A percentile compares a stretch with the other conserved stretches of the same genome.
Conservation (phyloP, 2,329 filamentous ascomycete species). For the Trichophyton benhamiae region DNA sequence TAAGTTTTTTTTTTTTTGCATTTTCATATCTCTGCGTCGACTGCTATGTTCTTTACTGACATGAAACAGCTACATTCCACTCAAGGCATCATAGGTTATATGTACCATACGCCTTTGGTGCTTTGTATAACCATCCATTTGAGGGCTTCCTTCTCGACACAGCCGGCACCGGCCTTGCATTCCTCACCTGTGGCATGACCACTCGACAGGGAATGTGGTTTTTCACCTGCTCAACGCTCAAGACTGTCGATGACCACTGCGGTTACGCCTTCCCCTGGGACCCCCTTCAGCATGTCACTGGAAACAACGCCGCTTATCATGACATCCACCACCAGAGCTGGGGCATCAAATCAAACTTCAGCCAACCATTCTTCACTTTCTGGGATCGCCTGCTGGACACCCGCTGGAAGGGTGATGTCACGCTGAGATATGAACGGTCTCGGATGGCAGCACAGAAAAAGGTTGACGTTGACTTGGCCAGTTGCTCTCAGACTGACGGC, state of each 20-base stretch:
- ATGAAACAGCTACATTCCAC: constrained; percentile 62
- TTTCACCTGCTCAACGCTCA: constrained; percentile 79
- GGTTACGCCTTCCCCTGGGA: constrained; percentile 95
- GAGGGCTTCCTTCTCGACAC: constrained; percentile 93
- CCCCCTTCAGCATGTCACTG: constrained; percentile 77
- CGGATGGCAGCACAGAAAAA: constrained; percentile 46
- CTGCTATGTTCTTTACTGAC: constrained; percentile 1
- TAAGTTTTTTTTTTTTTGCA: constrained; percentile 36
- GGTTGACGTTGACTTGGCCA: constrained; percentile 35
- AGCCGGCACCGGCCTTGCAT: constrained; percentile 69
- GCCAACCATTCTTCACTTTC: constrained; percentile 62
- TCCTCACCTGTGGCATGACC: constrained; percentile 72
- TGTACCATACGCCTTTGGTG: constrained; percentile 93
- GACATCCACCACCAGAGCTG: constrained; percentile 98
- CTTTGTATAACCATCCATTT: constrained; percentile 89
- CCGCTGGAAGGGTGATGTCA: constrained; percentile 58
- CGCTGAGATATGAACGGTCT: constrained; percentile 46
- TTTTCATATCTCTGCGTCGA: too few relatives aligned
- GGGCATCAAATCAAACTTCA: constrained; percentile 68
- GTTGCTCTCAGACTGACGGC: constrained; percentile 19
- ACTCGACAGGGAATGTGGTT: constrained; percentile 77
- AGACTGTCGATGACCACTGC: constrained; percentile 96
- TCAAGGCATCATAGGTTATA: constrained; percentile 93
- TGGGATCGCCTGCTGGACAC: constrained; percentile 80
- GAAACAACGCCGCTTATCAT: constrained; percentile 93